phyloP scores from a whole-genome alignment of 306 rosid species.

The Dryas drummondii region DNA sequence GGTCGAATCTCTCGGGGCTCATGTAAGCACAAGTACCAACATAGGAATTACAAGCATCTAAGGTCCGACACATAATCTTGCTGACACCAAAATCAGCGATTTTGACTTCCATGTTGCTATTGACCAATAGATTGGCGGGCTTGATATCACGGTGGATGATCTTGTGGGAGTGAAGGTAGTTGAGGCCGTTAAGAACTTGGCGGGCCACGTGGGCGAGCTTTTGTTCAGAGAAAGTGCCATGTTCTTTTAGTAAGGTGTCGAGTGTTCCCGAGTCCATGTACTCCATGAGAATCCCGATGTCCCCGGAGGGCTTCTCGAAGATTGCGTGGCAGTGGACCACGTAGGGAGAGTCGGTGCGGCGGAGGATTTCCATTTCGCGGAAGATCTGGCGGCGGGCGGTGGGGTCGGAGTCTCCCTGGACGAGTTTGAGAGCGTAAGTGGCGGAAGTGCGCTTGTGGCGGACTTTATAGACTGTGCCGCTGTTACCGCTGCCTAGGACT shows the following conservation, averaged over 20 bases:
- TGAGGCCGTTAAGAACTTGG: constrained; percentile 65
- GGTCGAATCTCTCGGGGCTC: constrained; percentile 98
- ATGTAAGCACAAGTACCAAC: constrained; percentile 96
- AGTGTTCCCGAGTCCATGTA: constrained; percentile 70
- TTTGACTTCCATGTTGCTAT: constrained; percentile 54
- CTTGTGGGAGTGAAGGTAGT: constrained; percentile 70
- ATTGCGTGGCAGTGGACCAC: constrained; percentile 58
- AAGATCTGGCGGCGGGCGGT: constrained; percentile 58
- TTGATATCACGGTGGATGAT: constrained; percentile 87
- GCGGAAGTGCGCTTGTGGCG: constrained; percentile 55
- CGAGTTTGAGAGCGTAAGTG: constrained; percentile 62
- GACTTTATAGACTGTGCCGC: constrained; percentile 94
- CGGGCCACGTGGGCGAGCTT: constrained; percentile 57
- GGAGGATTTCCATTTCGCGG: constrained; percentile 75
- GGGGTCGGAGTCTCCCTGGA: constrained; percentile 55
- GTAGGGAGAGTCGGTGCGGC: constrained; percentile 74
- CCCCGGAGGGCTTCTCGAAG: constrained; percentile 81
- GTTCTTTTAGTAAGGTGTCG: constrained; percentile 37
- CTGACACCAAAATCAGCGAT: constrained; percentile 92
- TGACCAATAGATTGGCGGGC: constrained; percentile 71
- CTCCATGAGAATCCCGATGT: constrained; percentile 73
- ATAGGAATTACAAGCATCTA: constrained; percentile 78
- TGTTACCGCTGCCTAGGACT: constrained; percentile 86
- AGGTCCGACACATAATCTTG: constrained; percentile 64
- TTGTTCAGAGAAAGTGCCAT: constrained; percentile 59